Evolutionary conservation across 352 stramenopile species (phyloP), one percentile per base, ranked within the genome.

Genomic region (Phytophthora podocarpi): DNA sequence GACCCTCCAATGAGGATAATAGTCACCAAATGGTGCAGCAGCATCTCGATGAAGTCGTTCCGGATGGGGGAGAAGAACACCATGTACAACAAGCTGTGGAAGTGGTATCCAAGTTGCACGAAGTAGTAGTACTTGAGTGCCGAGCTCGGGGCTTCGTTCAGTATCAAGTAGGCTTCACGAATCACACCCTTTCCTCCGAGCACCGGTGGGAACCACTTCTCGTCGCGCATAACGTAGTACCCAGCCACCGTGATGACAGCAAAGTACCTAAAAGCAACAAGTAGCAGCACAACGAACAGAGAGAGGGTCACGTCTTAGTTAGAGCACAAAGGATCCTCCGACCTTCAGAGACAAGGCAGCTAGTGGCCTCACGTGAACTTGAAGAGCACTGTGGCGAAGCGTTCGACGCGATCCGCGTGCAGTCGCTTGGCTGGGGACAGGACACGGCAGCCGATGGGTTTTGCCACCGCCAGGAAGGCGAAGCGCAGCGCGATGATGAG

Each of bases 321-420:
- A 54, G 13, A 35, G 12, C 24, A 28, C 40, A 56, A 32, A 36
- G 39, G 15, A 52, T 43, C 16, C 45, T 64, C 36, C 45, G 30
- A 43, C 32, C 64, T 59, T 65, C 64, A 34, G n/a, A n/a, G 20
- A 54, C 13, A 10, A n/a, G 6, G 15, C 20, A 24, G 26, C n/a
- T 48, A 46, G 37, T 47, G 15, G 21, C 68, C 75, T 50, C 24
- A 87, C 76, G 83, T 56, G 35, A 90, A 70, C 61, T 90, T 90
- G 66, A 90, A 90, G 13, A 89, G 37, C 50, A 90, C 79, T 20
- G 76, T 87, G 12, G 78, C 64, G 50, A 90, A 90, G 51, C 81
- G 81, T 47, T 87, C 69, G 30, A 90, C 68, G 53, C 78, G 81
- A 51, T 82, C 74, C 32, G 77, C 67, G 23, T 67, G 63, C 27